These are phyloP conservation scores for Porogramme epimiltina DNA, from an alignment of 1,284 basidiomycete species.

Conservation along the genomic window DNA sequence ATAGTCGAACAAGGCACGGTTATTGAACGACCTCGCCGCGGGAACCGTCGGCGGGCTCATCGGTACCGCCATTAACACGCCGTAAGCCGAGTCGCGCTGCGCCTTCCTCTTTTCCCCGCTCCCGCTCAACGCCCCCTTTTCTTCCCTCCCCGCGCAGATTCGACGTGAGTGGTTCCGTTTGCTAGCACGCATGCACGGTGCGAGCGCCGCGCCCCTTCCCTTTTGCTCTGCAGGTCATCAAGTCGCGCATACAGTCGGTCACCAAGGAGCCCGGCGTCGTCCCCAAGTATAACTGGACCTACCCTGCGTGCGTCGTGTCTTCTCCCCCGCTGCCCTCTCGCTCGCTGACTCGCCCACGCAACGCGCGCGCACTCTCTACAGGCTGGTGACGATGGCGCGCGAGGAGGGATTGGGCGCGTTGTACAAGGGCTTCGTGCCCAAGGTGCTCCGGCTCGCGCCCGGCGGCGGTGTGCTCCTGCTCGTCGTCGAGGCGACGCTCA, in stretches of 20 bases:
- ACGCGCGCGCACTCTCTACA: conserved; percentile 24
- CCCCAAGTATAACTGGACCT: conserved; percentile 94
- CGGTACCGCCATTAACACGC: conserved; percentile 82
- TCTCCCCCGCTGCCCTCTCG: conserved; percentile 29
- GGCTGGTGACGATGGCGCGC: conserved; percentile 76
- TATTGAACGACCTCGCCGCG: conserved; percentile 92
- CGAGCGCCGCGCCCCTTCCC: no score
- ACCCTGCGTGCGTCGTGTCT: conserved; percentile 58
- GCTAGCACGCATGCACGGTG: no score
- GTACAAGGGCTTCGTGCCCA: conserved; percentile 93
- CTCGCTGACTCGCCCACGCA: not conserved
- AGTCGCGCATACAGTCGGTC: conserved; percentile 90
- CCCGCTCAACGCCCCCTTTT: no score
- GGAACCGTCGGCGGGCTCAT: conserved; percentile 91
- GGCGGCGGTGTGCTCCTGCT: conserved; percentile 94
- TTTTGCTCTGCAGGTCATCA: conserved; percentile 73
- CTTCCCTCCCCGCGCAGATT: not conserved
- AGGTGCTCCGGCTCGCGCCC: conserved; percentile 86
- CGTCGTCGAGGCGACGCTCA: conserved; percentile 85
- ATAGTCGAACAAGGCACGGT: conserved; percentile 64
- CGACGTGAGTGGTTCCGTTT: not conserved
- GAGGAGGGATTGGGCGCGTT: conserved; percentile 90
- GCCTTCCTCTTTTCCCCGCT: not conserved
- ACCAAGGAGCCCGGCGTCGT: conserved; percentile 64
- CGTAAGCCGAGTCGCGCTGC: conserved; percentile 43